Evolutionary conservation across 768 basidiomycete genomes (phyloP).

Genomic region (Tricholoma furcatifolium): DNA sequence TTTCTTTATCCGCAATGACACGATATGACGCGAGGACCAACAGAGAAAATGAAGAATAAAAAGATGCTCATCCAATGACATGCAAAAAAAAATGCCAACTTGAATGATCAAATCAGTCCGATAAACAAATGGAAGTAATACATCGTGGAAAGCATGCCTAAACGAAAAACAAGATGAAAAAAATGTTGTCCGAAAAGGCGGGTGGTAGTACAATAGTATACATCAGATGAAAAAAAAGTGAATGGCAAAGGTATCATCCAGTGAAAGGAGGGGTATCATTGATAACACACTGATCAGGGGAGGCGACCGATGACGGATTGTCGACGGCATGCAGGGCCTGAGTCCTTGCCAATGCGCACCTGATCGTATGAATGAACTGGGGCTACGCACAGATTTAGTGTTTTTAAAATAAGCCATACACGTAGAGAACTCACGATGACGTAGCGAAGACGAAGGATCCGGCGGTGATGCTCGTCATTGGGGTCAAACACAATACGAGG

Average conservation of each 20-base stretch:
- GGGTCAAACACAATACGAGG: neutral
- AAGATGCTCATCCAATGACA: too few species aligned
- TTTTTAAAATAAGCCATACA: neutral
- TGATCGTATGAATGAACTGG: neutral
- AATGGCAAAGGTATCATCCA: neutral
- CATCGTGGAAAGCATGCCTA: too few species aligned
- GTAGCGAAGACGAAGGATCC: neutral
- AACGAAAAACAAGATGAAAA: too few species aligned
- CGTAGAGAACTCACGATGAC: neutral
- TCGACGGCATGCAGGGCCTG: neutral
- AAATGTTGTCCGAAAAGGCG: neutral
- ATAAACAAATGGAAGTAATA: too few species aligned
- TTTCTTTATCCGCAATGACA: too few species aligned
- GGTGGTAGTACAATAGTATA: neutral
- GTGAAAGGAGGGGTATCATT: too few species aligned
- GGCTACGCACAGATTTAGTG: neutral
- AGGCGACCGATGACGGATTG: too few species aligned
- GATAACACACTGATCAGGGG: too few species aligned
- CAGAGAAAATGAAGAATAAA: too few species aligned
- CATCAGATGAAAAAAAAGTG: neutral
- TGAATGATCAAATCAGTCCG: too few species aligned
- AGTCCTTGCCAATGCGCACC: neutral
- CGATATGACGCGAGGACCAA: too few species aligned
- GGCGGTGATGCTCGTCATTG: neutral
- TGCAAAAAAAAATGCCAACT: too few species aligned